Evolutionary conservation across 192 early-diverging fungal species (phyloP).

Genomic region (Dimargaris xerosporica): DNA sequence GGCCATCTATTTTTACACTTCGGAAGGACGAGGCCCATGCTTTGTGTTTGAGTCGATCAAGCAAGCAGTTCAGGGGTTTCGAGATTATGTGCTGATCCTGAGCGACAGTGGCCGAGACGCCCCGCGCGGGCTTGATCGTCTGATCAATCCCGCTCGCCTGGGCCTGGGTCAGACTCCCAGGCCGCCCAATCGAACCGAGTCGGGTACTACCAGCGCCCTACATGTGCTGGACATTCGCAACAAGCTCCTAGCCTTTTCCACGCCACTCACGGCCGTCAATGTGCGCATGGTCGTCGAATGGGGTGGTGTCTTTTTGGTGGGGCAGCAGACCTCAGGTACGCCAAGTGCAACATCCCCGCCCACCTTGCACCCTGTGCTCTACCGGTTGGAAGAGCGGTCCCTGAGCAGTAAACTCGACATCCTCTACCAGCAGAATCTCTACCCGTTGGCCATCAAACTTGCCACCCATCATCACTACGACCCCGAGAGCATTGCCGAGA

Average conservation of each 20-base stretch:
- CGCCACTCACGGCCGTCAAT: conserved; percentile 52
- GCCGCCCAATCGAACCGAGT: conserved; percentile 8
- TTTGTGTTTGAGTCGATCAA: conserved; percentile 68
- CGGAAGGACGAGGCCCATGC: conserved; percentile 82
- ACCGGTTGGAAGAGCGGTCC: conserved; percentile 75
- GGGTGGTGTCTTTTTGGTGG: conserved; percentile 80
- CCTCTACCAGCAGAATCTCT: conserved; percentile 7
- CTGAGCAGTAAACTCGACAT: conserved; percentile 37
- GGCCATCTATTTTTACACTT: conserved; percentile 81
- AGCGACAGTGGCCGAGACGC: not conserved
- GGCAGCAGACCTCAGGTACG: conserved; percentile 19
- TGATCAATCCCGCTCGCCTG: conserved; percentile 14
- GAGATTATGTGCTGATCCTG: conserved; percentile 14
- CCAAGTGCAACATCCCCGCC: not conserved
- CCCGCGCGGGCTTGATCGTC: not conserved
- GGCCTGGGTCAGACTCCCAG: conserved; percentile 13
- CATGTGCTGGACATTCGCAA: conserved; percentile 83
- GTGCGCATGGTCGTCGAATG: conserved; percentile 69
- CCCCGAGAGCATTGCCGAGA: conserved; percentile 70
- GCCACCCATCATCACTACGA: conserved; percentile 40
- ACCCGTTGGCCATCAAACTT: conserved; percentile 6
- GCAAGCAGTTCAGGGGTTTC: conserved; percentile 18
- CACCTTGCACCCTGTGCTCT: too few relatives aligned
- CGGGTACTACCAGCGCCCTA: conserved; percentile 21
- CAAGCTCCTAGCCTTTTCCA: conserved; percentile 82